A percentile compares a stretch with the other conserved stretches of the same genome.
These are phyloP conservation scores for Candida glucosophila DNA, from an alignment of 1,139 yeast species.

Conservation along the genomic window DNA sequence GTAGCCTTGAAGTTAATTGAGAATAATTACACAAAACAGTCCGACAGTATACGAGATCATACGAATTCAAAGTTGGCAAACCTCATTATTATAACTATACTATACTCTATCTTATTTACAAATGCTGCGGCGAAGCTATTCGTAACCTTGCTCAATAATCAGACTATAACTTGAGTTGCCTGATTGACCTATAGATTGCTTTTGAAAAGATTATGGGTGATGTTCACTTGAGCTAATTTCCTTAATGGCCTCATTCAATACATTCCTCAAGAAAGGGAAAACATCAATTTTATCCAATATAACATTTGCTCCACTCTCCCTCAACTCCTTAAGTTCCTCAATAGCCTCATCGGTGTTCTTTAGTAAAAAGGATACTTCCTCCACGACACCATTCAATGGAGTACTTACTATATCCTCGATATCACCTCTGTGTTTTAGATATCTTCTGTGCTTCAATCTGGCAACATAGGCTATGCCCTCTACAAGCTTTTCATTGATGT, in stretches of 20 bases:
- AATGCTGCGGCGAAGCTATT: too few species aligned
- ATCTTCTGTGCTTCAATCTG: slow-evolving; percentile 46
- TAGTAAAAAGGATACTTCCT: slow-evolving; percentile 36
- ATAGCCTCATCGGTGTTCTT: slow-evolving; percentile 46
- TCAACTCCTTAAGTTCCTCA: slow-evolving; percentile 37
- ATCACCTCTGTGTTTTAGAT: slow-evolving; percentile 13
- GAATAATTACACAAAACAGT: too few species aligned
- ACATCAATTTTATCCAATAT: slow-evolving; percentile 33
- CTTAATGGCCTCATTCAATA: slow-evolving; percentile 16
- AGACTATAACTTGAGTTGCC: too few species aligned
- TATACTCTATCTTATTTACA: too few species aligned
- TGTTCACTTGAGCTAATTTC: slow-evolving; percentile 5
- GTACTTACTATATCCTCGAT: slow-evolving; percentile 10
- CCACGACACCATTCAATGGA: slow-evolving; percentile 34
- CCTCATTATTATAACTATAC: too few species aligned
- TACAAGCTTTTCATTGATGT: slow-evolving; percentile 46
- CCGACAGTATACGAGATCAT: too few species aligned
- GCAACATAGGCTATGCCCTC: slow-evolving; percentile 65
- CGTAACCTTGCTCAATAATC: too few species aligned
- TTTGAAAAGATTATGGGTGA: too few species aligned
- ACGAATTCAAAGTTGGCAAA: too few species aligned
- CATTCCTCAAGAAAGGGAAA: slow-evolving; percentile 30
- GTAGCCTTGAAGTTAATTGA: too few species aligned
- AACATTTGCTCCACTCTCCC: slow-evolving; percentile 21
- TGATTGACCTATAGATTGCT: too few species aligned